phyloP scores from a whole-genome alignment of 2,329 filamentous ascomycete genomes.

The Penicillium sp. region DNA sequence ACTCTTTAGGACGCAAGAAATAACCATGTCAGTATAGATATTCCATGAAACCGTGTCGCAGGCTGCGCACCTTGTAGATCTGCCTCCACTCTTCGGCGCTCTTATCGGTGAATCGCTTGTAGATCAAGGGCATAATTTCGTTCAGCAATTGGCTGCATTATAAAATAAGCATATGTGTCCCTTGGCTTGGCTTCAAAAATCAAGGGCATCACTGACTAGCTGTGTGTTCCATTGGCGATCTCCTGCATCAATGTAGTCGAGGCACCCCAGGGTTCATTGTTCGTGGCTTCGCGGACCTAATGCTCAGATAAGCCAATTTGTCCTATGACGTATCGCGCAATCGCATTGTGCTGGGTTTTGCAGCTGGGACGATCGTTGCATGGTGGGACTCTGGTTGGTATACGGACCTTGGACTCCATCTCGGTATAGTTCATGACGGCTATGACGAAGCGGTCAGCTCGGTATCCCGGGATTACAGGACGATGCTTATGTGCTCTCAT shows the following conservation, averaged over 20 bases:
- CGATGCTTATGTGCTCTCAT: slow-evolving; percentile 7
- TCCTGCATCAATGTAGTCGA: slow-evolving; percentile 90
- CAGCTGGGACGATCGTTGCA: slow-evolving; percentile 7
- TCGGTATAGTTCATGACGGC: slow-evolving; percentile 98
- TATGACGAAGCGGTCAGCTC: slow-evolving; percentile 46
- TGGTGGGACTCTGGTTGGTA: slow-evolving; percentile 20
- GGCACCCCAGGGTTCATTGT: slow-evolving; percentile 97
- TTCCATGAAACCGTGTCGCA: not conserved
- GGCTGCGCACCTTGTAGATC: slow-evolving; percentile 80
- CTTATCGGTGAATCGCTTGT: slow-evolving; percentile 98
- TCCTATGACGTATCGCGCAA: not conserved
- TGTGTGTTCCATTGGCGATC: slow-evolving; percentile 96
- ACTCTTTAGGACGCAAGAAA: slow-evolving; percentile 47
- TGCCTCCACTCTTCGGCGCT: slow-evolving; percentile 97
- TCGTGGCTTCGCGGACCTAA: slow-evolving; percentile 94
- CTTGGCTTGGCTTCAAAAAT: not conserved
- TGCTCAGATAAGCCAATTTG: slow-evolving; percentile 26
- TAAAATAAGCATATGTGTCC: slow-evolving; percentile 17
- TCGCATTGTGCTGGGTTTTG: not conserved
- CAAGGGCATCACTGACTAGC: slow-evolving; percentile 70
- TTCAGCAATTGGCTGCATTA: slow-evolving; percentile 83
- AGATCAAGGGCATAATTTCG: slow-evolving; percentile 99
- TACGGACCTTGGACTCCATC: slow-evolving; percentile 71
- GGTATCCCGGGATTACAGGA: slow-evolving; percentile 13
- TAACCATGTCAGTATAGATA: slow-evolving; percentile 2